These are phyloP conservation scores for Aspergillus calidoustus DNA, from an alignment of 2,329 filamentous ascomycete species.

Conservation along the genomic window DNA sequence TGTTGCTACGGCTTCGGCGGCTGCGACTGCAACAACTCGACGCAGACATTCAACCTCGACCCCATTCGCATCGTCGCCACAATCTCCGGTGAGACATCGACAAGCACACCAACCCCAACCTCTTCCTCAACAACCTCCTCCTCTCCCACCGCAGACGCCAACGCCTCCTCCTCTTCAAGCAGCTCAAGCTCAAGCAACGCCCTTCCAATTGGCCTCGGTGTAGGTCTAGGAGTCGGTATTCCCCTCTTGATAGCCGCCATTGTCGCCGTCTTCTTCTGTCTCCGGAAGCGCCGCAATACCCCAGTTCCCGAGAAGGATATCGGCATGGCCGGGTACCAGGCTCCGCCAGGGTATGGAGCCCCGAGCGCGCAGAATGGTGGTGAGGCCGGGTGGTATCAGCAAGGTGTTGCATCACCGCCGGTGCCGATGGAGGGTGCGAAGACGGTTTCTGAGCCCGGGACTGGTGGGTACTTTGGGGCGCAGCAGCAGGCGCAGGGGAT, in stretches of 20 bases:
- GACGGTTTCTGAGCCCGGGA: too few relatives aligned
- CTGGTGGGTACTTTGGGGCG: too few relatives aligned
- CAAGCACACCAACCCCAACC: not conserved
- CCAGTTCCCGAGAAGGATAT: too few relatives aligned
- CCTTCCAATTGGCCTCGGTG: conserved; percentile 11
- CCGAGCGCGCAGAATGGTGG: too few relatives aligned
- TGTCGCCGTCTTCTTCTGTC: not conserved
- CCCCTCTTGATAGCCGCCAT: not conserved
- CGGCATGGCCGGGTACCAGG: too few relatives aligned
- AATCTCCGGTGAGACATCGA: not conserved
- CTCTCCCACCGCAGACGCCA: not conserved
- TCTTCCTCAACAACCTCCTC: not conserved
- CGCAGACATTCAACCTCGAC: conserved; percentile 1
- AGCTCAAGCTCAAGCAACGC: not conserved
- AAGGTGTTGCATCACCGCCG: too few relatives aligned
- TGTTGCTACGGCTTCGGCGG: conserved; percentile 9
- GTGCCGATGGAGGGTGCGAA: too few relatives aligned
- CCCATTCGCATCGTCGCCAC: conserved; percentile 3
- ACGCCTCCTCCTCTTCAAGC: not conserved
- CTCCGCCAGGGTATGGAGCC: too few relatives aligned
- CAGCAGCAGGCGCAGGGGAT: too few relatives aligned
- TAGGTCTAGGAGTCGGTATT: conserved; percentile 13
- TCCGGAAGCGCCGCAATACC: too few relatives aligned
- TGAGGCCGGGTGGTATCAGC: too few relatives aligned
- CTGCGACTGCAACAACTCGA: conserved; percentile 14